A percentile compares a stretch with the other conserved stretches of the same genome.
phyloP scores from a whole-genome alignment of 2,329 filamentous ascomycete genomes.

The Didymella keratinophila region DNA sequence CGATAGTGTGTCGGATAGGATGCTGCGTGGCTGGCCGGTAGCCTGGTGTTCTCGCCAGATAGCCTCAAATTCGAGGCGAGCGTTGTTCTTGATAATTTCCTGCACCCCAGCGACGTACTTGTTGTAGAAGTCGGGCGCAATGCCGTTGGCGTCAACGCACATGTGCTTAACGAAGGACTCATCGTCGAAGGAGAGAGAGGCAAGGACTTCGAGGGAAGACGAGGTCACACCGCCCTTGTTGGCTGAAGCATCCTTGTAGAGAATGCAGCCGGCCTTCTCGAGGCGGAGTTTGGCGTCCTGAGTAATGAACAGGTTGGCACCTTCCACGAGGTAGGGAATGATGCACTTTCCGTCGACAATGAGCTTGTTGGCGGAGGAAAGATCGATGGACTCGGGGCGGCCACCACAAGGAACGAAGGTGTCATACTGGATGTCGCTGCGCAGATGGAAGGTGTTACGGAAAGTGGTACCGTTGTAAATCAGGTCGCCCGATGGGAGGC shows the following conservation, averaged over 20 bases:
- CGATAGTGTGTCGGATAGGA: conserved; percentile 91
- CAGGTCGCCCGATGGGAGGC: conserved; percentile 84
- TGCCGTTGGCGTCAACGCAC: conserved; percentile 81
- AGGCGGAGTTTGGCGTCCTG: conserved; percentile 96
- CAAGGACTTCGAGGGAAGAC: conserved; percentile 94
- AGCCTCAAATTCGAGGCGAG: conserved; percentile 92
- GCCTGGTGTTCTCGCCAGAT: conserved; percentile 94
- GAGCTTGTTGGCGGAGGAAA: conserved; percentile 83
- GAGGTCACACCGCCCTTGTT: conserved; percentile 99
- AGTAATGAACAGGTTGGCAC: conserved; percentile 97
- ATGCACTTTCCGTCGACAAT: conserved; percentile 88
- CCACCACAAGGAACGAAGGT: conserved; percentile 96
- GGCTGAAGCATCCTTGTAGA: conserved; percentile 97
- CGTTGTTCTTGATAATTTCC: conserved; percentile 88
- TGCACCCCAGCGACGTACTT: conserved; percentile 93
- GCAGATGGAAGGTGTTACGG: conserved; percentile 96
- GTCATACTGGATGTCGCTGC: conserved; percentile 77
- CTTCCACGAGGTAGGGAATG: conserved; percentile 96
- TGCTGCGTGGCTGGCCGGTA: conserved; percentile 79
- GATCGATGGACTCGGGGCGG: conserved; percentile 93
- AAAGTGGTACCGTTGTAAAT: conserved; percentile 92
- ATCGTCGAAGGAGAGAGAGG: conserved; percentile 93
- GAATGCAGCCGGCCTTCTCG: conserved; percentile 90
- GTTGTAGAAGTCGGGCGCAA: conserved; percentile 88
- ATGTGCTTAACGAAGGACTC: conserved; percentile 88